Evolutionary conservation across 2,329 filamentous ascomycete genomes (phyloP).

Genomic region (Colletotrichum noveboracense): DNA sequence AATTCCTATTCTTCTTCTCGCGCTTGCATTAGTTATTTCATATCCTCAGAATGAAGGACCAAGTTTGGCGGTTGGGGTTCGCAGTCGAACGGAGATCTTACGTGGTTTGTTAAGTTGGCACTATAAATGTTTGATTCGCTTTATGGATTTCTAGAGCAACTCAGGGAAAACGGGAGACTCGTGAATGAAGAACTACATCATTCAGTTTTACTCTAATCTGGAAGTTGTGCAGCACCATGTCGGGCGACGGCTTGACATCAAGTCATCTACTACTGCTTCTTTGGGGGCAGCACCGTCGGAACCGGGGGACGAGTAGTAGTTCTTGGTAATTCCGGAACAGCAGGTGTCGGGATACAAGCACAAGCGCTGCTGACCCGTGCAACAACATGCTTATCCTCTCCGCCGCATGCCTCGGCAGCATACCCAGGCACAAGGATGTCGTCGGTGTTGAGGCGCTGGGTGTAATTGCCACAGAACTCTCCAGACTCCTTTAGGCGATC

Average conservation of each 20-base stretch:
- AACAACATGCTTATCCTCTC: slow-evolving; percentile 8
- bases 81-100: neutral
- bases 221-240: neutral
- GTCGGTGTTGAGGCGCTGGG: slow-evolving; percentile 7
- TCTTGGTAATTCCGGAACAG: slow-evolving; percentile 27
- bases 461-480: slow-evolving; percentile 25
- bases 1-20: neutral
- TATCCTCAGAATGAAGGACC: neutral
- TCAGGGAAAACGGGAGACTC: neutral
- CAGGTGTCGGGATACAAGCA: slow-evolving; percentile 24
- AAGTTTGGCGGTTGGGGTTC: neutral
- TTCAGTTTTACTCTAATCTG: neutral
- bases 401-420: slow-evolving; percentile 20
- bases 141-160: neutral
- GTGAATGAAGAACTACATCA: neutral
- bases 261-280: neutral
- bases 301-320: slow-evolving; percentile 27
- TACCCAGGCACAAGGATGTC: slow-evolving; percentile 20
- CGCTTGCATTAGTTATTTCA: neutral
- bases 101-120: neutral
- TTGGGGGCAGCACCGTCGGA: slow-evolving; percentile 25
- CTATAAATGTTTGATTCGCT: neutral
- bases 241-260: neutral
- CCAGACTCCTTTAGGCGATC: slow-evolving; percentile 24
- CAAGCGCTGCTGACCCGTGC: slow-evolving; percentile 26